phyloP scores from a whole-genome alignment of 306 rosid species.

The Cercis canadensis region DNA sequence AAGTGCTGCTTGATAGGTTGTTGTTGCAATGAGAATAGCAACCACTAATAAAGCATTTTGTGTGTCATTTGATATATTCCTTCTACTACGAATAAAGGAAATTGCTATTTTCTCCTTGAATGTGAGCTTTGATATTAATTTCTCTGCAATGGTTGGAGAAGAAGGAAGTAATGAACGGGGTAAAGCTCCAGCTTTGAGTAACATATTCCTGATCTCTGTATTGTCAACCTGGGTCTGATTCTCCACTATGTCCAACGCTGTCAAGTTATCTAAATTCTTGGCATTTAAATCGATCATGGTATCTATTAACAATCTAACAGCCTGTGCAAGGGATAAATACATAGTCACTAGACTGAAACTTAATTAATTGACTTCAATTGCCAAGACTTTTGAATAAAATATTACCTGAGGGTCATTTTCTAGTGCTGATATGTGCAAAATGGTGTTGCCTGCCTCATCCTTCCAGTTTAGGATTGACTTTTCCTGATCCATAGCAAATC shows the following conservation, averaged over 20 bases:
- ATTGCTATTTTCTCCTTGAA: constrained; percentile 31
- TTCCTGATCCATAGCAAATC: no score
- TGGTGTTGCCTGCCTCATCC: no score
- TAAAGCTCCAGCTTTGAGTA: constrained; percentile 20
- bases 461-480: no score
- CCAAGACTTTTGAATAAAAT: no score
- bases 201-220: constrained; percentile 21
- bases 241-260: constrained; percentile 40
- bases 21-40: constrained; percentile 35
- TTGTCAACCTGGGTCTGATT: background rate
- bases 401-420: no score
- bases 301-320: constrained; percentile 33
- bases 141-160: background rate
- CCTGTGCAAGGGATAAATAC: constrained; percentile 28
- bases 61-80: constrained; percentile 33
- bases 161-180: background rate
- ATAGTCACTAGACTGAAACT: background rate
- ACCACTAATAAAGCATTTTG: constrained; percentile 38
- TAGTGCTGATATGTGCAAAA: no score
- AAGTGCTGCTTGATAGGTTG: constrained; percentile 29
- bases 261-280: constrained; percentile 27
- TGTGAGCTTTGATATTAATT: constrained; percentile 28
- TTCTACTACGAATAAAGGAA: constrained; percentile 14
- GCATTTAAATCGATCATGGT: constrained; percentile 32
- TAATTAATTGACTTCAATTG: background rate